phyloP scores from a whole-genome alignment of 495 filamentous ascomycete genomes.

The Podospora comata region DNA sequence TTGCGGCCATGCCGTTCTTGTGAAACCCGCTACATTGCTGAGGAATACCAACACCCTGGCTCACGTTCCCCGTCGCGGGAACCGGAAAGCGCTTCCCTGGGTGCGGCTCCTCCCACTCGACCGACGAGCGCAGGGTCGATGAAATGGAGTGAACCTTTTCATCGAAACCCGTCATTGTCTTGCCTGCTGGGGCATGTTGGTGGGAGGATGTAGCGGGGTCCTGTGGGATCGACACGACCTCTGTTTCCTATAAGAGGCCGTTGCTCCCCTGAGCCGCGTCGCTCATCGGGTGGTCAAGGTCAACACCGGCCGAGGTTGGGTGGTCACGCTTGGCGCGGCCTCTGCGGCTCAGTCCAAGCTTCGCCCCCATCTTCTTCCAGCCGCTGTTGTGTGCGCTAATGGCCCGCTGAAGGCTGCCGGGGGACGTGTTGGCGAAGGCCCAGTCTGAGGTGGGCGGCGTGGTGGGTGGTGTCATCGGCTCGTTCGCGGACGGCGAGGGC shows the following conservation, averaged over 20 bases:
- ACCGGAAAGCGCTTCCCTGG: constrained; percentile 42
- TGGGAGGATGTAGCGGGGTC: constrained; percentile 32
- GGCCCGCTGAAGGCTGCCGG: constrained; percentile 48
- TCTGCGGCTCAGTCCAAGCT: constrained; percentile 67
- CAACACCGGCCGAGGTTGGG: constrained; percentile 33
- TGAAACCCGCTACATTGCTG: constrained; percentile 36
- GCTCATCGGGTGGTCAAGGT: constrained; percentile 25
- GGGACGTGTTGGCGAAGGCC: constrained; percentile 50
- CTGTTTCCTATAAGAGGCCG: constrained; percentile 50
- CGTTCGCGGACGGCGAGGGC: constrained; percentile 49
- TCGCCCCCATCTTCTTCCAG: constrained; percentile 85
- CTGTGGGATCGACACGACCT: constrained; percentile 50
- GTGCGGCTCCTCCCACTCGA: constrained; percentile 47
- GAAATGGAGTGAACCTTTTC: constrained; percentile 18
- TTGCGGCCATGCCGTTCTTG: constrained; percentile 54
- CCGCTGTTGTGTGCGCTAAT: constrained; percentile 53
- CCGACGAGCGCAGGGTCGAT: constrained; percentile 21
- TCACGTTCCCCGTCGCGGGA: constrained; percentile 31
- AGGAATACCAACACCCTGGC: constrained; percentile 27
- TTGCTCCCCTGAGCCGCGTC: constrained; percentile 33
- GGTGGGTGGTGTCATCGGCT: constrained; percentile 86
- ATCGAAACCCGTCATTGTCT: constrained; percentile 17
- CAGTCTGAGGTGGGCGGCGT: constrained; percentile 70
- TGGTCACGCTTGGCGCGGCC: constrained; percentile 40
- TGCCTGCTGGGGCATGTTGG: constrained; percentile 19